Base-by-base conservation (phyloP, 1,284 basidiomycete species). In the Apiotrichum gamsii region DNA sequence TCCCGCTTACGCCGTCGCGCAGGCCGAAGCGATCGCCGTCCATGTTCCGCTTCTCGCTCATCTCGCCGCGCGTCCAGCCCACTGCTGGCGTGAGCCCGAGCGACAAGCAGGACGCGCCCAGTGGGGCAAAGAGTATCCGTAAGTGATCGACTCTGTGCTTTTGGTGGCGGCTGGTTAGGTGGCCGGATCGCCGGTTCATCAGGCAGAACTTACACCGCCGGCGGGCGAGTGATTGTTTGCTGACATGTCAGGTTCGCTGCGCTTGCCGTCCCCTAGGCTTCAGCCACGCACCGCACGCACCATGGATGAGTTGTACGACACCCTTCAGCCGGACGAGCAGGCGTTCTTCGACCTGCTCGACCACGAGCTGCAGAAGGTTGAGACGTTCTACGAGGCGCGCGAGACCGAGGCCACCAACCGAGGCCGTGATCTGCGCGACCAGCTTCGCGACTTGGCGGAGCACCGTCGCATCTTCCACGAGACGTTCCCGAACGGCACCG, bases 261-360 rank as follows among this genome's bases (percentile, higher is more conserved):
- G 58, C 3, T 39, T 69, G 1, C 61, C 60, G 0, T 65, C 63
- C 1, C 67, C 67, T 2, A 45, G 54, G 2, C 19, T 65, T 0
- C 51, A 59, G 21, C 40, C 53, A 6, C 51, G 55, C 18, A 39
- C 51, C 14, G 54, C 53, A 15, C 49, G 44, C 20, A 58, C 61
- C 1, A 62, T 69, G 31, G 61, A 67, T 5, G 67, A 70, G 32
- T 54, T 73, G 30, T 70, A 72, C 51, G 60, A 61, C 18, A 34
- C 44, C 1, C 59, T 65, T 14, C 59, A 64, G 47, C 76, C 81
- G 0, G 74, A 79, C 30, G 83, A 91, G 60, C 67, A 74, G 36
- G 76, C 76, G 3, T 94, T 90, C 72, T 86, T 94, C 56, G 77
- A 81, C 6, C 76, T 80, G 31, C 76, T 94, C 3, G 84, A 91